These are phyloP conservation scores for Fusarium redolens DNA, from an alignment of 2,329 filamentous ascomycete species.

Conservation along the genomic window DNA sequence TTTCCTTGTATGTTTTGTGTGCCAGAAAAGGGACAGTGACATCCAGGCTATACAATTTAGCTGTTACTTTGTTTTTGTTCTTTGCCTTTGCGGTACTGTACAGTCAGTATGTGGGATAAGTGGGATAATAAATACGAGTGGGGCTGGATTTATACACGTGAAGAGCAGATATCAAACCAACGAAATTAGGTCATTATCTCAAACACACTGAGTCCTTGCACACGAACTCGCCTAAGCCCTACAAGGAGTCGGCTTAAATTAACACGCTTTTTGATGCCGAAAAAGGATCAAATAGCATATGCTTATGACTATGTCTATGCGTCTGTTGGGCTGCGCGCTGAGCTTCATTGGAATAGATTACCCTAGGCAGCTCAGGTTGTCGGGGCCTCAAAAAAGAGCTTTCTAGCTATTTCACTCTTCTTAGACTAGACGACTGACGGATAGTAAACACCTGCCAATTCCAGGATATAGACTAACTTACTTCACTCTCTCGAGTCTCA, in stretches of 20 bases:
- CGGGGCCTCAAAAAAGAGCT: background rate
- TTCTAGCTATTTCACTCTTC: background rate
- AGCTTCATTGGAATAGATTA: constrained; percentile 5
- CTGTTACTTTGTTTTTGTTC: background rate
- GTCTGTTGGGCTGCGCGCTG: constrained; percentile 18
- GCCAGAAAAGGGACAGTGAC: background rate
- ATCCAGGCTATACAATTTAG: background rate
- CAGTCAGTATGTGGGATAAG: constrained; percentile 12
- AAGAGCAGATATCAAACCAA: constrained; percentile 3
- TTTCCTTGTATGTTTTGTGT: constrained; percentile 2
- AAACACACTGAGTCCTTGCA: constrained; percentile 8
- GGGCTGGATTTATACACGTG: background rate
- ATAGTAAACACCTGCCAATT: background rate
- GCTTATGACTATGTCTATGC: constrained; percentile 4
- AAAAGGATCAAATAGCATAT: background rate
- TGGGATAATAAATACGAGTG: constrained; percentile 24
- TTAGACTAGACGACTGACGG: background rate
- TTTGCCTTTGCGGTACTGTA: background rate
- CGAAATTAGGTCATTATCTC: constrained; percentile 26
- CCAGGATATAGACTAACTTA: background rate
- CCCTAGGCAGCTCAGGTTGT: background rate
- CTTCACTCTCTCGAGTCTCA: constrained; percentile 4
- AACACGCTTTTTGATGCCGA: background rate
- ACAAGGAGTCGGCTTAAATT: constrained; percentile 21
- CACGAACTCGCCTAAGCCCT: constrained; percentile 27